Base-by-base conservation (phyloP, 2,329 filamentous ascomycete genomes). In the Tolypocladium ophioglossoides region DNA sequence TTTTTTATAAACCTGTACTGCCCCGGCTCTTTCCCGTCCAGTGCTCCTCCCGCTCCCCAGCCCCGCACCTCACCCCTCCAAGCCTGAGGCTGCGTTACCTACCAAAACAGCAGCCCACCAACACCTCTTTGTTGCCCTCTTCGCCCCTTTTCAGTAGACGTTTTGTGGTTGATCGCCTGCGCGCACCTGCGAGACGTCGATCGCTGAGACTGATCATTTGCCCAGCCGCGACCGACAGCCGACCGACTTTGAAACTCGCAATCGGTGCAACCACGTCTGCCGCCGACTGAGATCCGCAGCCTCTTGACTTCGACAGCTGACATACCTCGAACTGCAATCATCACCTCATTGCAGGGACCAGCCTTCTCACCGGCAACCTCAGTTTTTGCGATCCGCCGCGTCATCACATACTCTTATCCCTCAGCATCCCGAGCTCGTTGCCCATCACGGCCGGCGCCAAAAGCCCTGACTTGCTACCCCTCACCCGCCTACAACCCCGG, bases 381-480 rank as follows among this genome's bases (percentile, higher is more conserved):
- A 30, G 18, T 37, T 48, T 24, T 49, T 35, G 54, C 57, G 53
- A 52, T 41, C 52, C 27, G 37, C 52, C 56, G 56, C 51, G 35
- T 46, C 41, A 27, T n/a, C 38, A 27, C 34, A 32, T n/a, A 39
- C n/a, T 39, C 16, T n/a, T 48, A 48, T 52, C 57, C 53, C 46
- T 54, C 59, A 58, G 59, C 57, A 53, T 52, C 59, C 52, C 34
- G 55, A 57, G 54, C 52, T 57, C 53, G 57, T 65, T 66, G 68
- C 68, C 68, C 69, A 70, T 57, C 65, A 72, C 69, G 70, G 68
- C 67, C 63, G 62, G 58, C 64, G 54, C 57, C 59, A 64, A 59
- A 60, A 58, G 56, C 55, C 57, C 55, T 57, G 53, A 61, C 62
- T 59, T 57, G 59, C 60, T 64, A 59, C 65, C 63, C 62, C 64